A percentile compares a stretch with the other conserved stretches of the same genome.
These are phyloP conservation scores for Candida dubliniensis DNA, from an alignment of 1,139 yeast genomes.

Conservation along the genomic window DNA sequence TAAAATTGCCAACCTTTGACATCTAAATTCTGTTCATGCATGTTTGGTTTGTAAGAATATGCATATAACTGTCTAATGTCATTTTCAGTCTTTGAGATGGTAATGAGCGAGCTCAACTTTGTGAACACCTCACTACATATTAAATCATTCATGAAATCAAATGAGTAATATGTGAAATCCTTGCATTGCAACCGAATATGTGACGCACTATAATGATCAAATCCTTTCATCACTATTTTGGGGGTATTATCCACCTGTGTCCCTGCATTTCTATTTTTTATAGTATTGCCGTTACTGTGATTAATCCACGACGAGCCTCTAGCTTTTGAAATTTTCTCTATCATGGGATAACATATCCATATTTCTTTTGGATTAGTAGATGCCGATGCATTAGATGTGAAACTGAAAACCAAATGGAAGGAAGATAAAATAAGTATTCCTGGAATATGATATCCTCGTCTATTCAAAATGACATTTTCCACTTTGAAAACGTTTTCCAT, in stretches of 20 bases:
- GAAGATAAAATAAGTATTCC: conserved; percentile 82
- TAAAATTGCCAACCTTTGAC: conserved; percentile 74
- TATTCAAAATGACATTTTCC: conserved; percentile 64
- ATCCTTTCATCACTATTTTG: conserved; percentile 11
- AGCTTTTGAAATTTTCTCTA: conserved; percentile 63
- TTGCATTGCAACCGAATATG: conserved; percentile 72
- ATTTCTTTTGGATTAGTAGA: conserved; percentile 55
- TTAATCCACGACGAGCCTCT: conserved; percentile 48
- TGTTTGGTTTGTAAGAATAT: conserved; percentile 49
- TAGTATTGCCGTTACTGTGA: conserved; percentile 11
- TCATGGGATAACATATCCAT: conserved; percentile 92
- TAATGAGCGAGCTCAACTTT: conserved; percentile 64
- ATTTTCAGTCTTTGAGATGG: conserved; percentile 31
- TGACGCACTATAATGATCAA: conserved; percentile 50
- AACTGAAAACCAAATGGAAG: conserved; percentile 78
- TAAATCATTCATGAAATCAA: conserved; percentile 64
- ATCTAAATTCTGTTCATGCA: conserved; percentile 61
- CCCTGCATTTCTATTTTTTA: conserved; percentile 2
- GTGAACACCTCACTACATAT: conserved; percentile 73
- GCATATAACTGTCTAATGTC: conserved; percentile 49
- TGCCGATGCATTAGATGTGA: conserved; percentile 27
- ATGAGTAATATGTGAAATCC: conserved; percentile 82
- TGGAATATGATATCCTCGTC: conserved; percentile 61
- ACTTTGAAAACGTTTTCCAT: conserved; percentile 41
- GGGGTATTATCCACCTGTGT: conserved; percentile 11